Base-by-base conservation (phyloP, 352 stramenopile genomes). In the Globisporangium mamillatum region DNA sequence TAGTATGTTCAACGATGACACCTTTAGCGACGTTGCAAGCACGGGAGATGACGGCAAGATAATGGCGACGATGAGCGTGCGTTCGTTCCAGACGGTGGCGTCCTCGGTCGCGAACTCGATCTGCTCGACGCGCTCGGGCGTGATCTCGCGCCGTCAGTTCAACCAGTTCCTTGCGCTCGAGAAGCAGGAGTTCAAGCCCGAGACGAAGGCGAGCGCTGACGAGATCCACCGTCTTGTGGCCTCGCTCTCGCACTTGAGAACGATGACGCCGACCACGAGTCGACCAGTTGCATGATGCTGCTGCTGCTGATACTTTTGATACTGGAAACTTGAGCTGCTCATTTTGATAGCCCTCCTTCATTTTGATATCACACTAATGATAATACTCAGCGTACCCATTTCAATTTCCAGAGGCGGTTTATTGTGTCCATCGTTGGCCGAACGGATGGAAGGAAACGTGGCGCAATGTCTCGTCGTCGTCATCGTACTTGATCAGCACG, bases 101-200 rank as follows among this genome's bases (percentile, higher is more conserved):
- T 82, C 75, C 0, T 89, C 83, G 2, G 78, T 77, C 34, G 73
- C 71, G 7, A 80, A 74, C 0, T 89, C 83, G 2, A 78, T 77
- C 29, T 82, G 70, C 60, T 91, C 79, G 3, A 84, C 75, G 44
- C 76, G 78, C 14, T 89, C 81, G 4, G 74, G 83, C 4, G 64
- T 84, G 27, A 86, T 91, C 53, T 88, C 83, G 0, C 78, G 79
- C 5, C 78, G 80, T 3, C 69, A 88, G 53, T 82, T 91, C 32
- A 77, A 78, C 62, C 68, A 77, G 44, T 90, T 88, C 58, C 69
- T 89, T 0, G 78, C 75, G 0, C 61, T 70, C 22, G 77, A 88
- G 59, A 75, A 80, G 50, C 70, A 76, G 7, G 74, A 68, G 4
- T 72, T 74, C 8, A 52, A 62, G 3, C 63, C 69, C 9, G 71